Percentiles rank a stretch among this genome's conserved stretches.
Conservation (phyloP, 345 rosid genomes). For the Citrus glauca region DNA sequence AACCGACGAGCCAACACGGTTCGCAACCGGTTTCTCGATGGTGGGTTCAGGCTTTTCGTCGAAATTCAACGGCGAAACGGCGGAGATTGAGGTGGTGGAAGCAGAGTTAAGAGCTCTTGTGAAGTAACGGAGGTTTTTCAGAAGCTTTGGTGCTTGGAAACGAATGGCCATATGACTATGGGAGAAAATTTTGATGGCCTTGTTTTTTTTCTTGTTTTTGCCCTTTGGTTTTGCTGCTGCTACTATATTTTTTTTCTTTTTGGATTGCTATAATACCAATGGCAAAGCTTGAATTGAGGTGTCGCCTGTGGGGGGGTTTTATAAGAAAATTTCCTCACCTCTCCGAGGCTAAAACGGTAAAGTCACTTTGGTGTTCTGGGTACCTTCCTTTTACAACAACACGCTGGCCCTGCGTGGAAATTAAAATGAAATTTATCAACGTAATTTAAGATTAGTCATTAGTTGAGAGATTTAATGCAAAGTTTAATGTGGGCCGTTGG, state of each 20-base stretch:
- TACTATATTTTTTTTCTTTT: no score
- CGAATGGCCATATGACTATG: slow-evolving; percentile 43
- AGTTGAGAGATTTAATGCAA: neutral
- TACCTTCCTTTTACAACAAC: neutral
- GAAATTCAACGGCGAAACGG: slow-evolving; percentile 24
- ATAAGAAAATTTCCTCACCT: neutral
- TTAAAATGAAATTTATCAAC: neutral
- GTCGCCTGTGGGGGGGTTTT: neutral
- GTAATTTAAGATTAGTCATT: neutral
- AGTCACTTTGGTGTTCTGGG: neutral
- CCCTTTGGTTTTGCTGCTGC: neutral
- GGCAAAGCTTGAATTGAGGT: neutral
- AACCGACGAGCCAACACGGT: neutral
- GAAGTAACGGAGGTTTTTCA: slow-evolving; percentile 32
- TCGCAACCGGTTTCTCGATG: neutral
- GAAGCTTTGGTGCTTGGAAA: slow-evolving; percentile 32
- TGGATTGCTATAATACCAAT: neutral
- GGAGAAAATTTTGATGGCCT: neutral
- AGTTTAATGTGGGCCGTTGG: neutral
- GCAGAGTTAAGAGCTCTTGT: slow-evolving; percentile 42
- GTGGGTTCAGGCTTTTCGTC: slow-evolving; percentile 20
- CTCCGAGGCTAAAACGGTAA: neutral
- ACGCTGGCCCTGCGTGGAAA: neutral
- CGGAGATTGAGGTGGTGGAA: slow-evolving; percentile 36
- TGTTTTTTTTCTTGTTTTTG: neutral